Conservation (phyloP, 257 asterid genomes). For the Verbena officinalis region DNA sequence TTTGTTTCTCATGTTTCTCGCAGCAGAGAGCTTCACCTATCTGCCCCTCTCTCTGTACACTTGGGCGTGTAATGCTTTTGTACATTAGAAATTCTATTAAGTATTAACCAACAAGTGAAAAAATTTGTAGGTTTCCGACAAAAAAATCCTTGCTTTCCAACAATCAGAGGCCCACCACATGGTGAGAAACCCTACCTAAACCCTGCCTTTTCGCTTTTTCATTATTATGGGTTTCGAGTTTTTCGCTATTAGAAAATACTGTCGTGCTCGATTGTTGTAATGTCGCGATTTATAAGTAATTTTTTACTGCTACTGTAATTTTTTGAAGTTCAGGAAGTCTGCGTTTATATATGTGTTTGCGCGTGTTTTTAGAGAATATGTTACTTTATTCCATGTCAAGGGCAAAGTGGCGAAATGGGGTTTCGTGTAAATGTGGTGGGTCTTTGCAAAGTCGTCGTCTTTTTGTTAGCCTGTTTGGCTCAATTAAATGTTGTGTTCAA, state of each 20-base stretch:
- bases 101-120: not conserved
- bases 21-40: too few relatives aligned
- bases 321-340: slow-evolving; percentile 7
- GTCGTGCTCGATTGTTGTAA: not conserved
- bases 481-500: not conserved
- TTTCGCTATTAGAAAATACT: not conserved
- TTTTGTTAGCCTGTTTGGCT: not conserved
- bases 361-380: slow-evolving; percentile 2
- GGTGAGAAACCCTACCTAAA: slow-evolving; percentile 39
- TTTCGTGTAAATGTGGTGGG: not conserved
- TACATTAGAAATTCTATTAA: not conserved
- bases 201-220: not conserved
- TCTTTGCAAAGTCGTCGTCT: slow-evolving; percentile 5
- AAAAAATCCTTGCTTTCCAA: slow-evolving; percentile 13
- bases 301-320: not conserved
- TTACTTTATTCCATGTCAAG: not conserved
- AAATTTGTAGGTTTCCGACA: not conserved
- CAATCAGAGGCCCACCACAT: slow-evolving; percentile 39
- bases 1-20: too few relatives aligned
- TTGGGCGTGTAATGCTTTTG: not conserved
- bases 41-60: too few relatives aligned
- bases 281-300: not conserved
- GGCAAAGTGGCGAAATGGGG: slow-evolving; percentile 27
- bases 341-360: not conserved
- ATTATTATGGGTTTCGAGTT: not conserved